These are phyloP conservation scores for Casaregolazyma lundiana DNA, from an alignment of 1,139 yeast species.

Conservation along the genomic window DNA sequence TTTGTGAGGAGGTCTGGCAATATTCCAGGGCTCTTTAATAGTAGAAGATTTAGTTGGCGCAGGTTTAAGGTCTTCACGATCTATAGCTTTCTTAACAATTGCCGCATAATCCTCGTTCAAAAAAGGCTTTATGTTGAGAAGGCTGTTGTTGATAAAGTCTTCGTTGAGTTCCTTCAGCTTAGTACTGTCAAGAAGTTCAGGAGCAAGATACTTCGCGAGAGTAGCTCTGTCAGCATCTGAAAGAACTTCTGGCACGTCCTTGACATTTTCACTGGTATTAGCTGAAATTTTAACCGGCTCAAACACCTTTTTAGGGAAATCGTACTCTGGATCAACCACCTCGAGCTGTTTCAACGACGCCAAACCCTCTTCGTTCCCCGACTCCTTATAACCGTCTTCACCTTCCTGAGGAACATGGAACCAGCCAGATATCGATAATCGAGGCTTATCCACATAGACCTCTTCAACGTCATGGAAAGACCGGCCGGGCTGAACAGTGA, in stretches of 20 bases:
- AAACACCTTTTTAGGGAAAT: slow-evolving; percentile 57
- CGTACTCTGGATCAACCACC: slow-evolving; percentile 58
- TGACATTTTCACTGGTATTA: too few relatives aligned
- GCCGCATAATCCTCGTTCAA: slow-evolving; percentile 54
- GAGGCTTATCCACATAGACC: slow-evolving; percentile 81
- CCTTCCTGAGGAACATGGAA: slow-evolving; percentile 95
- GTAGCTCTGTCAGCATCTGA: slow-evolving; percentile 23
- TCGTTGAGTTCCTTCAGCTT: slow-evolving; percentile 44
- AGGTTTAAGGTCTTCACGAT: slow-evolving; percentile 36
- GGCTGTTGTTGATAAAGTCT: slow-evolving; percentile 61
- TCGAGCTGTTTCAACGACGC: slow-evolving; percentile 80
- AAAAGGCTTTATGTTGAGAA: slow-evolving; percentile 61
- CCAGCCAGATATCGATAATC: slow-evolving; percentile 97
- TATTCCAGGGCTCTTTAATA: slow-evolving; percentile 72
- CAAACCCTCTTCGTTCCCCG: slow-evolving; percentile 73
- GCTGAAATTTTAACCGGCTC: slow-evolving; percentile 14
- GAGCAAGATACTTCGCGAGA: slow-evolving; percentile 48
- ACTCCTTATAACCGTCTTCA: slow-evolving; percentile 71
- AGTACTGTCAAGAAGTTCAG: slow-evolving; percentile 44
- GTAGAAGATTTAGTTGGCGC: slow-evolving; percentile 52
- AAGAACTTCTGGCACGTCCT: slow-evolving; percentile 11
- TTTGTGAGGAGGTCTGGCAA: slow-evolving; percentile 92
- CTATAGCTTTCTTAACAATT: slow-evolving; percentile 44
- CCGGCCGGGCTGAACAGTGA: slow-evolving; percentile 92
- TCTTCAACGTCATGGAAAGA: slow-evolving; percentile 98